phyloP scores from a whole-genome alignment of 2,329 filamentous ascomycete species.

The Clonostachys rosea region DNA sequence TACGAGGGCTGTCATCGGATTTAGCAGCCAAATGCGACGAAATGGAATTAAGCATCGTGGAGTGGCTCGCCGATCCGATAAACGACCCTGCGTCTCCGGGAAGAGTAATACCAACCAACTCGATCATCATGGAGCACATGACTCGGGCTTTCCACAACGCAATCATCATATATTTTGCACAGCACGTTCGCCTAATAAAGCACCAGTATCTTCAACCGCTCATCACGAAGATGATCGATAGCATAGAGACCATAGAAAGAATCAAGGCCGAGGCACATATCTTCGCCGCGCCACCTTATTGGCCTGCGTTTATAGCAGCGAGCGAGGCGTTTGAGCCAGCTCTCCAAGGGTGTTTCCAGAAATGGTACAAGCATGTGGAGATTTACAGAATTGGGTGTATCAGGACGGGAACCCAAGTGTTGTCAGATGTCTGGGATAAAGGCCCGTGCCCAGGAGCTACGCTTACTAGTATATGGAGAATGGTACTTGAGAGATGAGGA shows the following conservation, averaged over 20 bases:
- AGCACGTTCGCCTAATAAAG: constrained; percentile 8
- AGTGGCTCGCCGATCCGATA: constrained; percentile 1
- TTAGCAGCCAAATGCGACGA: constrained; percentile 17
- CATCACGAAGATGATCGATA: constrained; percentile 7
- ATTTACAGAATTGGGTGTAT: constrained; percentile 13
- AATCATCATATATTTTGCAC: constrained; percentile 14
- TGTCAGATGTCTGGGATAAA: constrained; percentile 10
- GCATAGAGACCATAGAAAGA: constrained; percentile 11
- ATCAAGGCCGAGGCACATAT: constrained; percentile 10
- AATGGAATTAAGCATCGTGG: constrained; percentile 12
- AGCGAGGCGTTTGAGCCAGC: constrained; percentile 11
- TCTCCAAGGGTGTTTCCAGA: constrained; percentile 9
- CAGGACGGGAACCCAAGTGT: constrained; percentile 11
- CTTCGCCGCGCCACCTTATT: constrained; percentile 12
- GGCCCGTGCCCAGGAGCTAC: constrained; percentile 1
- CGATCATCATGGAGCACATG: constrained; percentile 6
- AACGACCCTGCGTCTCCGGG: too few relatives aligned
- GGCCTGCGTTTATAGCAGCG: constrained; percentile 13
- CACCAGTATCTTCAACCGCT: constrained; percentile 9
- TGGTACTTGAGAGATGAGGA: too few relatives aligned
- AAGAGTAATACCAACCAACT: too few relatives aligned
- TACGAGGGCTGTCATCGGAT: background rate
- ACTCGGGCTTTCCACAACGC: constrained; percentile 14
- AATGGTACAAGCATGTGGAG: constrained; percentile 9
- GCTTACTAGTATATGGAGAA: too few relatives aligned